These are phyloP conservation scores for Termitomyces sp. DNA, from an alignment of 768 basidiomycete species.

Conservation along the genomic window DNA sequence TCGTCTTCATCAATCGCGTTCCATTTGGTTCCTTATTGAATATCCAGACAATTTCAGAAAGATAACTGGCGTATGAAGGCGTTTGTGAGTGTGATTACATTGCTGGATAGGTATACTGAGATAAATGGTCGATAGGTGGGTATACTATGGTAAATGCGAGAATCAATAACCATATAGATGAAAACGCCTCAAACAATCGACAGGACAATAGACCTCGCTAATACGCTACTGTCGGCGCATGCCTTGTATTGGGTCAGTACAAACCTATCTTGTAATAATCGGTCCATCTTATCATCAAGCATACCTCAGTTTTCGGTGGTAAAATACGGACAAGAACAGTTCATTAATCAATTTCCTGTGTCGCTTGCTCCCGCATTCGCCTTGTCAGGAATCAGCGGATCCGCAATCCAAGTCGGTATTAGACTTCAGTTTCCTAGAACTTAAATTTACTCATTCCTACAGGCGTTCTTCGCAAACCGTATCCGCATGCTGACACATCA, in stretches of 20 bases:
- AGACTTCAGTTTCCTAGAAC: not conserved
- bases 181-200: not conserved
- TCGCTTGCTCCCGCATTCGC: not conserved
- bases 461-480: constrained; percentile 12
- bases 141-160: constrained; percentile 5
- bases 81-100: constrained; percentile 1
- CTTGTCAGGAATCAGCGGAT: constrained; percentile 3
- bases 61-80: constrained; percentile 3
- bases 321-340: constrained; percentile 5
- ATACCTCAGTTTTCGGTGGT: constrained; percentile 1
- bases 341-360: not conserved
- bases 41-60: constrained; percentile 2
- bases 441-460: not conserved
- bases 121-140: constrained; percentile 2
- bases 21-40: not conserved
- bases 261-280: too few species aligned
- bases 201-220: constrained; percentile 6
- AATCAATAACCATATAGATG: not conserved
- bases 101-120: not conserved
- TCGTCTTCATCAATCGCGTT: not conserved
- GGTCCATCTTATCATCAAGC: not conserved
- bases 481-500: not conserved
- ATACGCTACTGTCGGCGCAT: not conserved
- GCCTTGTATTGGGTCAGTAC: not conserved
- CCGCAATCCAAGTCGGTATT: constrained; percentile 1